Percentiles rank a stretch among this genome's conserved stretches.
phyloP scores from a whole-genome alignment of 805 yeast genomes.

The Wickerhamomyces pijperi region DNA sequence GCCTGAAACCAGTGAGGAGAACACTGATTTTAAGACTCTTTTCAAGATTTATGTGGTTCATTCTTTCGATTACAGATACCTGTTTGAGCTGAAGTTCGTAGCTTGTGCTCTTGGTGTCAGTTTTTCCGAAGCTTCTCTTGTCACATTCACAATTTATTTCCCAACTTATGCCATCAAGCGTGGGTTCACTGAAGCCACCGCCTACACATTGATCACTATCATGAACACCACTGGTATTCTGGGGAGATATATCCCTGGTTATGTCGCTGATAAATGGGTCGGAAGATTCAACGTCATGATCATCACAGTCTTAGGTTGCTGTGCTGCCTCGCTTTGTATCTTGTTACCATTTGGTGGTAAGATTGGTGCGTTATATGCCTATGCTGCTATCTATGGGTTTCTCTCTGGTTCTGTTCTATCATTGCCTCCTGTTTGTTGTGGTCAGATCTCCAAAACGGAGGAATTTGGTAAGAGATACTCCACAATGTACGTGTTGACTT shows the following conservation, averaged over 20 bases:
- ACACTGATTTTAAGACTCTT: conserved; percentile 1
- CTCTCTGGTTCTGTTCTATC: conserved; percentile 45
- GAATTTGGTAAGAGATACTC: conserved; percentile 47
- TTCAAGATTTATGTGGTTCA: conserved; percentile 14
- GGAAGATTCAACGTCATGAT: conserved; percentile 40
- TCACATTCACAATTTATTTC: conserved; percentile 35
- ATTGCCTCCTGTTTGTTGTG: conserved; percentile 47
- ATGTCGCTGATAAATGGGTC: conserved; percentile 28
- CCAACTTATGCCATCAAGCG: conserved; percentile 40
- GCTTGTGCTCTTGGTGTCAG: conserved; percentile 31
- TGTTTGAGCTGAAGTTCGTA: conserved; percentile 29
- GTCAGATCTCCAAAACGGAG: conserved; percentile 43
- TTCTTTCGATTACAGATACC: conserved; percentile 23
- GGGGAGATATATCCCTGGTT: conserved; percentile 32
- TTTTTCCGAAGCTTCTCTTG: conserved; percentile 18
- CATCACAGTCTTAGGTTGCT: conserved; percentile 20
- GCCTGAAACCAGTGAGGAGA: conserved; percentile 4
- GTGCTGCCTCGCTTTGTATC: conserved; percentile 23
- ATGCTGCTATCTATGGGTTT: conserved; percentile 41
- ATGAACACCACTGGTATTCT: conserved; percentile 33
- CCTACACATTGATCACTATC: conserved; percentile 35
- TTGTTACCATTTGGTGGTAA: conserved; percentile 34
- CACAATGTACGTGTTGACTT: conserved; percentile 45
- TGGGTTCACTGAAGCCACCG: conserved; percentile 32
- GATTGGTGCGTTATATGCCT: conserved; percentile 28